A percentile compares a stretch with the other conserved stretches of the same genome.
These are phyloP conservation scores for Tolypocladium pustulatum DNA, from an alignment of 2,329 filamentous ascomycete genomes.

Conservation along the genomic window DNA sequence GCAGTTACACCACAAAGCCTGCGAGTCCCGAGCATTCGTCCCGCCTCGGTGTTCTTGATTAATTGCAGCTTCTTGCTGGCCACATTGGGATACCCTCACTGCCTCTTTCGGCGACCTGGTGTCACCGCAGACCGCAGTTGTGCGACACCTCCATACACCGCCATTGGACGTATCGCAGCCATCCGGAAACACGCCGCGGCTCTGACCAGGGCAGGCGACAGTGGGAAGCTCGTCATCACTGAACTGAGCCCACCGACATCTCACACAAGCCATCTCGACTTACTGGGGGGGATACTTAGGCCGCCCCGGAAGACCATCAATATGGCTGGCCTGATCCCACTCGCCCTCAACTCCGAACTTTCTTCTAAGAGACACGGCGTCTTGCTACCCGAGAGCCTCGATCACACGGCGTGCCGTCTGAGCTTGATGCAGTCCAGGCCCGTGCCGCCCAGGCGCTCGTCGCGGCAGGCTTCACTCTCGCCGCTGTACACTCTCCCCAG, in stretches of 20 bases:
- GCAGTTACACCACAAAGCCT: background rate
- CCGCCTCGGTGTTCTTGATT: background rate
- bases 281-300: background rate
- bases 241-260: background rate
- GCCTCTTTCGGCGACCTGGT: background rate
- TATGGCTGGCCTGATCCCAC: conserved; percentile 21
- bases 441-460: conserved; percentile 3
- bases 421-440: conserved; percentile 1
- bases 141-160: background rate
- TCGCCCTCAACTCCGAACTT: conserved; percentile 13
- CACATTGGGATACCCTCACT: background rate
- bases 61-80: background rate
- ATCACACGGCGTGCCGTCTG: background rate
- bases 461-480: conserved; percentile 2
- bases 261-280: background rate
- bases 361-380: background rate
- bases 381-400: background rate
- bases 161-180: background rate
- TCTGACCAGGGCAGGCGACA: background rate
- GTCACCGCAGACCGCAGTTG: background rate
- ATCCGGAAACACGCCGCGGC: background rate
- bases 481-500: conserved; percentile 25
- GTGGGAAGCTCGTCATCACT: background rate
- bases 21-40: too few relatives aligned
- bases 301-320: background rate